Base-by-base conservation (phyloP, 768 basidiomycete genomes). In the Pleurotus platypus region DNA sequence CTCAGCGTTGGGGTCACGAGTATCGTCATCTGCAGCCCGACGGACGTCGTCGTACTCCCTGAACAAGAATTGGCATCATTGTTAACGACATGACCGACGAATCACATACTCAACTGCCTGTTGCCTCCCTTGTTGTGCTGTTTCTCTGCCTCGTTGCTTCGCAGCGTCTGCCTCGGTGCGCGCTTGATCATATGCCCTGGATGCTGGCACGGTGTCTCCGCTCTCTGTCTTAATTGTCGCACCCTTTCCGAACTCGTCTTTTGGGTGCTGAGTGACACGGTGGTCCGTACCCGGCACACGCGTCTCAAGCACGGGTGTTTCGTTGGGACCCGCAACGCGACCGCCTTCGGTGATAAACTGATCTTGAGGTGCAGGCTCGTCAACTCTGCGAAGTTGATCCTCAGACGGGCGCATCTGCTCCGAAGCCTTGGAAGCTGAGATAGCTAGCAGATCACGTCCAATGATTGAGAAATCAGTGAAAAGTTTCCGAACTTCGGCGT, bases 401-500 rank as follows among this genome's bases (percentile, higher is more conserved):
- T 85, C 69, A 46, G 71, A 62, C 0, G 95, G 95, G 3, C 87
- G 84, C 35, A 93, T 75, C 47, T 69, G 70, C 30, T 83, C 80
- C 6, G 91, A 89, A 8, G 81, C 86, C 65, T 92, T 88, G 62
- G 77, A 68, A 0, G 89, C 86, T 18, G 80, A 81, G 45, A 82
- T 86, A 3, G 90, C 83, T 60, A 95, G 83, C 53, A 96, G 77
- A 68, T 95, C 92, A 42, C 92, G 87, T 0, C 90, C 89, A 46
- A 92, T 84, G 58, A 87, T 68, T 8, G 83, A 81, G 62, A 89
- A 86, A 70, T 93, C 91, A 1, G 83, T 79, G 54, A 94, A 71
- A 26, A 97, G 85, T 69, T 97, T 97, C 64, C 93, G 88, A 27
- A 90, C 87, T 72, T 95, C 90, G 0, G 90, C 87, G 75, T 98